Evolutionary conservation across 768 basidiomycete species (phyloP), one percentile per base, ranked within the genome.

Genomic region (Phylloporus sp.): DNA sequence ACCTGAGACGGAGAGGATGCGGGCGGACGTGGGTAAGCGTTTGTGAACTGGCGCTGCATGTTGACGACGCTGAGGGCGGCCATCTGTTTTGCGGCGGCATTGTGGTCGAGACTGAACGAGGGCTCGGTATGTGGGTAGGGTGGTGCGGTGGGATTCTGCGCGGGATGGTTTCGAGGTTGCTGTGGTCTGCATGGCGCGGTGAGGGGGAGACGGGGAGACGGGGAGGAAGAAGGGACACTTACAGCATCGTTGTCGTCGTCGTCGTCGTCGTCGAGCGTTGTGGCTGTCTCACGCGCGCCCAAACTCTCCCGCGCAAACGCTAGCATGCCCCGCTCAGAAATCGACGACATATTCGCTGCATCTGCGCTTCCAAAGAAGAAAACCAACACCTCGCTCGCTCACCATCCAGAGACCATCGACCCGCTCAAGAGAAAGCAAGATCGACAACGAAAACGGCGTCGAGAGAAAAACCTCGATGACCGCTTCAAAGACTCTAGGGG

Each of bases 311-410:
- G 50, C 42, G 50, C 44, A 24, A 4, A n/a, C 37, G 26, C 22
- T 38, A 60, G 27, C 23, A 71, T 74, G 71, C 54, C 70, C 53
- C 74, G 77, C 73, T 84, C 84, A 42, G 89, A 90, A 76, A 91
- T 91, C 64, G 89, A 91, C 74, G 80, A 79, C 58, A 91, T 91
- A 59, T 91, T 91, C 65, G 75, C 86, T 32, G 70, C 72, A 55
- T 63, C 29, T 56, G 72, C 31, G 56, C 21, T 41, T 47, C 69
- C 73, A 52, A 75, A 74, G 62, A 75, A 76, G 53, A 75, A 76
- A 53, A 40, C n/a, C 13, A 45, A 52, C 36, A 33, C 27, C 1
- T 41, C 46, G 24, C 21, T 22, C n/a, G 9, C 40, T 42, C 46
- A 24, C 23, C 54, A 20, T 6, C 70, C 84, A 44, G 78, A 85